Evolutionary conservation across 441 rosid species (phyloP), one percentile per base, ranked within the genome.

Genomic region (Euphorbia corollata): DNA sequence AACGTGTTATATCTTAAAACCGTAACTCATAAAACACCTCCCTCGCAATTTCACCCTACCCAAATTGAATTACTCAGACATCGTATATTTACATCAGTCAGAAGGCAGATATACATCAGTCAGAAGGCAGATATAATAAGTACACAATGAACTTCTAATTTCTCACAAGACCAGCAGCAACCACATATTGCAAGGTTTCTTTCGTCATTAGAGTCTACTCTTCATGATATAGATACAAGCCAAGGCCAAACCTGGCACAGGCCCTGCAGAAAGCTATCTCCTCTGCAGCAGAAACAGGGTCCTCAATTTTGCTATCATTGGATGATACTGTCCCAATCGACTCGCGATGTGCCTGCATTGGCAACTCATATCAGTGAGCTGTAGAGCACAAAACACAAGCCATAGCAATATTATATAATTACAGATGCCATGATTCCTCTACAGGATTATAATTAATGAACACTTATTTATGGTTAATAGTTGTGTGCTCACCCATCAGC

Each of bases 201-300:
- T 23, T 43, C 54, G 43, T 73, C 67, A 61, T 12, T 47, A 6
- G 60, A 38, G 64, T 68, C 80, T 87, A 83, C 36, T 84, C 77
- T 74, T 86, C 95, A 51, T 93, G 98, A 71, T 87, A 90, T n/a
- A 93, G 82, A 71, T 93, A 87, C 80, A 93, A 72, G 71, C 98
- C 97, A 56, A 93, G 98, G 59, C 98, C 97, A 73, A 93, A 93
- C 62, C 98, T 85, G 55, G 97, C 92, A 77, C 98, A 93, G 4
- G 95, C 94, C 73, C 83, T 87, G 89, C 98, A 88, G 75, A 93
- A 93, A 43, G 95, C 98, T 22, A 86, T 84, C 85, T 90, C 97
- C 79, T 89, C 98, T 13, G 98, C 98, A 23, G 86, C 87, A 70
- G 96, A 79, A 68, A 90, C 97, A 20, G 91, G 95, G 80, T 93